Percentiles rank a stretch among this genome's conserved stretches.
Conservation (phyloP, 2,329 filamentous ascomycete genomes). For the Neoascochyta sp. region DNA sequence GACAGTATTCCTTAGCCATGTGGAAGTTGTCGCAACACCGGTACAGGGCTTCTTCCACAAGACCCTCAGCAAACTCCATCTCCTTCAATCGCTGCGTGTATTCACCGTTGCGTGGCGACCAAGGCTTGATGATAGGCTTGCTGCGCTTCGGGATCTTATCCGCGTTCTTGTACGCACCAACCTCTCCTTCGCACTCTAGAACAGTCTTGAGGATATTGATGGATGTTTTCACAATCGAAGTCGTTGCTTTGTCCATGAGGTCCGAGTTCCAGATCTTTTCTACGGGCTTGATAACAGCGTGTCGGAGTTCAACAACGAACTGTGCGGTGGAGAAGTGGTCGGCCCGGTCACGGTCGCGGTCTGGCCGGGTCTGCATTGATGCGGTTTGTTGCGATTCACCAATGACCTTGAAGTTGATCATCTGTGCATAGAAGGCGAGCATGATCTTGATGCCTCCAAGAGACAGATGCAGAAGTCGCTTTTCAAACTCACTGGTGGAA, state of each 20-base stretch:
- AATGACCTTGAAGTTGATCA: constrained; percentile 75
- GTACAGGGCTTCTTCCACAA: constrained; percentile 77
- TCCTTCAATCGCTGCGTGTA: constrained; percentile 44
- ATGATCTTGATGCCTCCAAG: constrained; percentile 73
- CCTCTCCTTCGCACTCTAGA: constrained; percentile 72
- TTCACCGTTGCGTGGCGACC: constrained; percentile 50
- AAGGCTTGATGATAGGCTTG: constrained; percentile 49
- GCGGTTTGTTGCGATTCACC: constrained; percentile 68
- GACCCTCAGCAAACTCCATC: constrained; percentile 52
- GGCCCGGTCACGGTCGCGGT: constrained; percentile 54
- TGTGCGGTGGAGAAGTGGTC: constrained; percentile 67
- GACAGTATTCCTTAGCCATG: constrained; percentile 70
- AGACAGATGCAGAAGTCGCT: constrained; percentile 44
- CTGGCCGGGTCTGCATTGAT: constrained; percentile 49
- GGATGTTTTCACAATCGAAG: constrained; percentile 70
- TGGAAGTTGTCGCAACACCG: constrained; percentile 66
- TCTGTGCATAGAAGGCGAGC: constrained; percentile 71
- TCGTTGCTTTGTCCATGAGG: constrained; percentile 76
- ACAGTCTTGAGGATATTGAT: constrained; percentile 81
- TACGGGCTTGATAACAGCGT: constrained; percentile 72
- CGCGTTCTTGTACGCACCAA: constrained; percentile 57
- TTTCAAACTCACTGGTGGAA: constrained; percentile 44
- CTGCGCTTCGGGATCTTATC: constrained; percentile 55
- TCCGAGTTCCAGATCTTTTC: constrained; percentile 79
- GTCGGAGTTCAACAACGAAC: constrained; percentile 80